Base-by-base conservation (phyloP, 108 stramenopile genomes). In the Pseudonitzschia multiseries region DNA sequence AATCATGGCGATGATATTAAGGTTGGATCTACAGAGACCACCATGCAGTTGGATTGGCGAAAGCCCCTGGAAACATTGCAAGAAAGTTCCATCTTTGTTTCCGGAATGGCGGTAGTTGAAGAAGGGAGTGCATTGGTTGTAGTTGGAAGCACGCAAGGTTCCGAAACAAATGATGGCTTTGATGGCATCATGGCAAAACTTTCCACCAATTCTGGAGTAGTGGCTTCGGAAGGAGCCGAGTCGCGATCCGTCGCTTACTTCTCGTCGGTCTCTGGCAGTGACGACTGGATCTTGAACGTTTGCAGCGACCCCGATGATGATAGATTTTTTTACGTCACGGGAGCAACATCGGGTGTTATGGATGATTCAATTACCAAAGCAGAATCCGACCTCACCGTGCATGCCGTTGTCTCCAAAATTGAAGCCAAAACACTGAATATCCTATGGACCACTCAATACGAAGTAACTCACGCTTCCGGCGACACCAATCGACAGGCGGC, bases 321-420 rank as follows among this genome's bases (percentile, higher is more conserved):
- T 2, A 41, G 24, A n/a, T 46, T 43, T 54, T 71, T 77, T 32
- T 77, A 77, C 56, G 42, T 79, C 48, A 72, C 73, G 8, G 79
- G 79, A 32, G 79, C 73, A 5, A 79, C 79, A 14, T 50, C 52
- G 28, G 77, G 77, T 42, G 40, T 13, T 4, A 77, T 71, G 77
- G 70, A 77, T 28, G 46, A 28, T 32, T 50, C 60, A 21, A 50
- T 48, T 1, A 69, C 14, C 28, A 50, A 57, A 31, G 36, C 50
- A 12, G 43, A 33, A 12, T 32, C 18, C 8, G 73, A 70, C 28
- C 44, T 29, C 31, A 73, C 69, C 0, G 53, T 80, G 9, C 67
- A 78, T 61, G 84, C 79, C 15, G 59, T 78, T 41, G 64, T 82
- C 5, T 61, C 71, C 27, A 85, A 85, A 68, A 69, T 85, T 8